A percentile compares a stretch with the other conserved stretches of the same genome.
phyloP scores from a whole-genome alignment of 805 yeast genomes.

The Tetrapisispora fleetii region DNA sequence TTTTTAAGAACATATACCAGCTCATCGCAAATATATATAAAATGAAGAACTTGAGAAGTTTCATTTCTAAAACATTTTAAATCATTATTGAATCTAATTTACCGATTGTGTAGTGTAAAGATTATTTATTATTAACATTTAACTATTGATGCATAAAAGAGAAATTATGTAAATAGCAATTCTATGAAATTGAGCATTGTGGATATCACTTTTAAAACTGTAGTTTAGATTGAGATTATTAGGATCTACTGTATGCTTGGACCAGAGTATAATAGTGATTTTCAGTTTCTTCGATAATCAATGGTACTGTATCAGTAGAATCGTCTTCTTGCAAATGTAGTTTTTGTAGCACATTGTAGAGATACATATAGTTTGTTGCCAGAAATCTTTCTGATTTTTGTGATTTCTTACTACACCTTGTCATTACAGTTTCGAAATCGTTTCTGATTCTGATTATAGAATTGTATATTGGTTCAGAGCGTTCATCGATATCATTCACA shows the following conservation, averaged over 20 bases:
- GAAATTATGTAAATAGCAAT: too few relatives aligned
- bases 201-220: too few relatives aligned
- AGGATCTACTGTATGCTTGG: slow-evolving; percentile 23
- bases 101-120: background rate
- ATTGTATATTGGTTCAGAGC: slow-evolving; percentile 61
- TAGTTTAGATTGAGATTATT: background rate
- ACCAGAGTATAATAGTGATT: slow-evolving; percentile 23
- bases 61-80: background rate
- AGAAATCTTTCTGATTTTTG: slow-evolving; percentile 59
- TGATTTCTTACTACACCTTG: slow-evolving; percentile 50
- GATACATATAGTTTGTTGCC: slow-evolving; percentile 40
- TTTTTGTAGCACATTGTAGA: slow-evolving; percentile 23
- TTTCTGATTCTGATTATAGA: slow-evolving; percentile 61
- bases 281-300: slow-evolving; percentile 23
- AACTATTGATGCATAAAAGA: too few relatives aligned
- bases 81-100: background rate
- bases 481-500: slow-evolving; percentile 21
- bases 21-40: too few relatives aligned
- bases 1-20: too few relatives aligned
- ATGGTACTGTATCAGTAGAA: slow-evolving; percentile 8
- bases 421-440: slow-evolving; percentile 71
- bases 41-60: too few relatives aligned
- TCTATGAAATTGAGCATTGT: too few relatives aligned
- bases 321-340: slow-evolving; percentile 10
- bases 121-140: too few relatives aligned